Base-by-base conservation (phyloP, 2,329 filamentous ascomycete genomes). In the Talaromyces pinophilus region DNA sequence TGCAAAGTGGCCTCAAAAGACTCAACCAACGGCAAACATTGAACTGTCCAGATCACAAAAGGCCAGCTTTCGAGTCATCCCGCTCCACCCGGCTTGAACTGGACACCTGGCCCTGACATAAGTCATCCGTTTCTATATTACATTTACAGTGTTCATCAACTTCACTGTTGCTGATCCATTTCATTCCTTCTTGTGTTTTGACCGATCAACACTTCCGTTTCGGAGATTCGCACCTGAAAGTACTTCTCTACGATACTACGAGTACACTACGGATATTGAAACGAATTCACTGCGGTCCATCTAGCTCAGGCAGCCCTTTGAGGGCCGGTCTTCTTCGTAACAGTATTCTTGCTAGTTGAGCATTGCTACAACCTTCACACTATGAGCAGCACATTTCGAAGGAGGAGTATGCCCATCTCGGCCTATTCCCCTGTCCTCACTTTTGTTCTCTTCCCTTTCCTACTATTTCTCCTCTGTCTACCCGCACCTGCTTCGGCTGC, bases 401-500 rank as follows among this genome's bases (percentile, higher is more conserved):
- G 71, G 69, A 72, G 71, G 62, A 69, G 69, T 67, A 68, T 68
- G 65, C 63, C 63, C 22, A 68, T 69, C 7, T 63, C 71, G 40
- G 63, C 54, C 25, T 67, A 50, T 33, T 74, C 76, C 25, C 71
- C 77, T 22, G 67, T 80, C 62, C 74, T 82, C 25, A 79, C 80
- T 67, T 73, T 84, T 66, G 72, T 83, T 15, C 71, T 85, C 59
- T 72, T 88, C 42, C 78, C 84, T 6, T 76, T 85, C 64, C 72
- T 88, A 40, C 73, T 88, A 22, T 80, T 82, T 66, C 80, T 86
- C 66, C 70, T 84, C 65, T 79, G 86, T 65, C 80, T 89, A 66
- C 84, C 87, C 71, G 80, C 81, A 25, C 81, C 82, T 68, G 84
- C 85, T 62, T 84, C 86, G 66, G 86, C 85, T 65, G 87, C 86